phyloP scores from a whole-genome alignment of 1,284 basidiomycete genomes.

The Ustilago crameri region DNA sequence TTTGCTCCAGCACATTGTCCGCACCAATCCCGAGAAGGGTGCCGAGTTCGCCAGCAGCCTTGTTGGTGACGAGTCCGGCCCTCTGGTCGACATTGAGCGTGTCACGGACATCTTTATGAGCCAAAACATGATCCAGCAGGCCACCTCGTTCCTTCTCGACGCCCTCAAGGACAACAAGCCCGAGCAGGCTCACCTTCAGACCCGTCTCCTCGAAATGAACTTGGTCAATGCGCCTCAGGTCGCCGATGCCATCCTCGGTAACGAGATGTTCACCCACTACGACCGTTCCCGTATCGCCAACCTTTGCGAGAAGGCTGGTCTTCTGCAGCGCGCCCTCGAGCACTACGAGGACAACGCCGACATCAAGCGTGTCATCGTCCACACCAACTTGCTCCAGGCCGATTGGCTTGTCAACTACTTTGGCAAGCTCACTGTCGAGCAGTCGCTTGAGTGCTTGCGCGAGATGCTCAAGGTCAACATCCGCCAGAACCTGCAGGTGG shows the following conservation, averaged over 20 bases:
- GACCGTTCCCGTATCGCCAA: slow-evolving; percentile 97
- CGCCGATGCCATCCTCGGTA: slow-evolving; percentile 97
- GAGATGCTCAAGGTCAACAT: slow-evolving; percentile 99
- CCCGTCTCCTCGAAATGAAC: slow-evolving; percentile 97
- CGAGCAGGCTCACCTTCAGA: slow-evolving; percentile 95
- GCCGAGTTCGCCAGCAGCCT: slow-evolving; percentile 97
- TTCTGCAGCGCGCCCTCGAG: slow-evolving; percentile 93
- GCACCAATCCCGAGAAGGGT: slow-evolving; percentile 95
- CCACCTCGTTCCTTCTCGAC: slow-evolving; percentile 96
- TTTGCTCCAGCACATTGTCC: slow-evolving; percentile 96
- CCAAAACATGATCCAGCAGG: slow-evolving; percentile 99
- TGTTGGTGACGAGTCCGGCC: slow-evolving; percentile 90
- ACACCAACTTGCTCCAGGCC: slow-evolving; percentile 84
- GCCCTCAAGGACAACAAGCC: slow-evolving; percentile 99
- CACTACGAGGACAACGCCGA: slow-evolving; percentile 96
- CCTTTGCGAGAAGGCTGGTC: slow-evolving; percentile 96
- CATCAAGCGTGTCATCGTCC: slow-evolving; percentile 97
- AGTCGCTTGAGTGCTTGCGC: slow-evolving; percentile 93
- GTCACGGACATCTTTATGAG: slow-evolving; percentile 93
- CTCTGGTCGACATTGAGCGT: slow-evolving; percentile 88
- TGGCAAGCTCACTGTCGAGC: slow-evolving; percentile 96
- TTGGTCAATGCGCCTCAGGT: slow-evolving; percentile 97
- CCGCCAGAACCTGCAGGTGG: slow-evolving; percentile 95
- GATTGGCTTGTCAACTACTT: slow-evolving; percentile 99
- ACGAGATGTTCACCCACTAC: slow-evolving; percentile 98